Evolutionary conservation across 177 flowering plant species (phyloP).

Genomic region (Telopea speciosissima): DNA sequence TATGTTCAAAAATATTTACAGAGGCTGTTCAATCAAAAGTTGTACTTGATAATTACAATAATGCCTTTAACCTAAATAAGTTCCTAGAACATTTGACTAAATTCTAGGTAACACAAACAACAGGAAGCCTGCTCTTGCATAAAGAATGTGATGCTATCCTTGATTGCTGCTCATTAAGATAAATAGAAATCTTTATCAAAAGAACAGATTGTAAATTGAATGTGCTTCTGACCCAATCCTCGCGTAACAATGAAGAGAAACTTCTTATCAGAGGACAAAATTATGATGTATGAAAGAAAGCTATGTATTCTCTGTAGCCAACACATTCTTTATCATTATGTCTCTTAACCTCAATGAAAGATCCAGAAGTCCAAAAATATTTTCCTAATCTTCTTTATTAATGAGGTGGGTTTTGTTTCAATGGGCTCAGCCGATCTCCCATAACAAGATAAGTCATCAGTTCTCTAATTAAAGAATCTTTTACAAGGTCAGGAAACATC

Average conservation of each 20-base stretch:
- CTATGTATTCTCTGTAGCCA: background rate
- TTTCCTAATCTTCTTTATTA: background rate
- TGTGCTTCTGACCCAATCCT: background rate
- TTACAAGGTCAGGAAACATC: background rate
- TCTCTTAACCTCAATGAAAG: constrained; percentile 1
- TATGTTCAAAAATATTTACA: background rate
- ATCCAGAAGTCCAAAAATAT: background rate
- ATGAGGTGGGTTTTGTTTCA: background rate
- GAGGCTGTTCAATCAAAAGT: background rate
- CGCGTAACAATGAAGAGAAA: background rate
- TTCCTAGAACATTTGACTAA: no score
- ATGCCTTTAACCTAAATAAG: no score
- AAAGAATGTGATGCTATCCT: background rate
- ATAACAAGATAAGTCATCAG: background rate
- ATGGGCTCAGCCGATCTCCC: background rate
- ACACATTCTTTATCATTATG: background rate
- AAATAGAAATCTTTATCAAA: no score
- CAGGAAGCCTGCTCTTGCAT: background rate
- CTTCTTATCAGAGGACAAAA: background rate
- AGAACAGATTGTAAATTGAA: background rate
- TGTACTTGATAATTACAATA: background rate
- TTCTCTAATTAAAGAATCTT: no score
- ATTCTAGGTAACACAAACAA: background rate
- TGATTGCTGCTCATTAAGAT: no score
- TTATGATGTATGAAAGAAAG: background rate